Evolutionary conservation across 371 early-diverging fungal species (phyloP), one percentile per base, ranked within the genome.

Genomic region (Mucor plumbeus): DNA sequence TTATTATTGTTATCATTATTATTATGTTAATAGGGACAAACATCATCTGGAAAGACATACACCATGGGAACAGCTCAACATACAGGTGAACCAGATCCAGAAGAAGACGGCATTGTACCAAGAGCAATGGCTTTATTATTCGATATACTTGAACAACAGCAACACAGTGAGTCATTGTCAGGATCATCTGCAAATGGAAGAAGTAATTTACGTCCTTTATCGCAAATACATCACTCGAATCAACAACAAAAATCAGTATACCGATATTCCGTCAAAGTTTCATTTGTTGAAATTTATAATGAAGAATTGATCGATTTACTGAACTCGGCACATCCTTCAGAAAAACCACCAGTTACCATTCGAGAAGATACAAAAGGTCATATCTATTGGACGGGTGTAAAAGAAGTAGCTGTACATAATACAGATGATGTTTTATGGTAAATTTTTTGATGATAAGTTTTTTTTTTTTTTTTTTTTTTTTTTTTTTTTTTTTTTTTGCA

Each of bases 1-100:
- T n/a, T n/a, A n/a, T n/a, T n/a, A n/a, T n/a, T n/a, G n/a, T n/a
- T n/a, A n/a, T n/a, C n/a, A n/a, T n/a, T n/a, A n/a, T n/a, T 8
- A 44, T 33, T 50, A 50, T 33, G 10, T 40, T 36, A 48, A 35
- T 53, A 84, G 84, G 84, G 93, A 17, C 95, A 98, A 86, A 95
- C 96, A 14, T 95, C 96, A 8, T 93, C 94, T 10, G 99, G 99
- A 59, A 99, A 99, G 83, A 99, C 99, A 7, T 97, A 95, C 73
- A 99, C 99, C 8, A 99, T 99, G 99, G 96, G 97, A 59, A 95
- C 95, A 41, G 91, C 86, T 9, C 85, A 88, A n/a, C 90, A 94
- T 60, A 90, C 87, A 36, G 82, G 85, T 43, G 76, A 82, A 21
- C 69, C 71, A n/a, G 79, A 90, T 61, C 61, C 78, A 39, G 75